A percentile compares a stretch with the other conserved stretches of the same genome.
Evolutionary conservation across 208 protist species (phyloP).

Genomic region (Trypanosoma avium): DNA sequence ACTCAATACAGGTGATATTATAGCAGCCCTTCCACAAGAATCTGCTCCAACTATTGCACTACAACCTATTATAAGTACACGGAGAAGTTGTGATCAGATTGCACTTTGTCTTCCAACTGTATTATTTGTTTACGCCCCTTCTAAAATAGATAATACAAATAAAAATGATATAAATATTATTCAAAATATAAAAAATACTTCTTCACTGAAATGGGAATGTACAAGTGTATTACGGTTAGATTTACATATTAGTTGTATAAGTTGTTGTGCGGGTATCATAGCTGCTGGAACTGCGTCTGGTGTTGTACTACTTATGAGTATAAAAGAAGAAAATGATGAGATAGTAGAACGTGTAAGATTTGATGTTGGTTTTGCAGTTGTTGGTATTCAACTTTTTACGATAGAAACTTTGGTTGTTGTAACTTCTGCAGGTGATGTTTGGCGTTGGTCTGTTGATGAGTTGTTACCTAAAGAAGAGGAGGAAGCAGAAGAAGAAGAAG

Average conservation of each 20-base stretch:
- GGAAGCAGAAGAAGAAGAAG: slow-evolving; percentile 6
- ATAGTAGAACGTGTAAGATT: slow-evolving; percentile 70
- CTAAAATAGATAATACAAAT: too few species aligned
- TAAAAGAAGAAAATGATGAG: slow-evolving; percentile 26
- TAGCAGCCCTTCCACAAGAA: slow-evolving; percentile 39
- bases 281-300: slow-evolving; percentile 68
- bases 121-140: slow-evolving; percentile 37
- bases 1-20: slow-evolving; percentile 44
- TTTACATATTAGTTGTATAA: slow-evolving; percentile 49
- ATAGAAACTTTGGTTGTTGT: slow-evolving; percentile 68
- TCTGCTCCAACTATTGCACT: slow-evolving; percentile 32
- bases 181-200: too few species aligned
- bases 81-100: slow-evolving; percentile 18
- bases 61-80: slow-evolving; percentile 22
- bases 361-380: slow-evolving; percentile 79
- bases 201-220: slow-evolving; percentile 26
- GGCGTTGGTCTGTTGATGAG: slow-evolving; percentile 74
- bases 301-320: slow-evolving; percentile 63
- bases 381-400: slow-evolving; percentile 60
- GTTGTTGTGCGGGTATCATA: slow-evolving; percentile 48
- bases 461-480: slow-evolving; percentile 30
- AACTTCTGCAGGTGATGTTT: slow-evolving; percentile 76
- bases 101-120: slow-evolving; percentile 34
- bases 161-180: too few species aligned
- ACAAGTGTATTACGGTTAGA: slow-evolving; percentile 28